Conservation (phyloP, 345 rosid species). For the Aquilaria sinensis region DNA sequence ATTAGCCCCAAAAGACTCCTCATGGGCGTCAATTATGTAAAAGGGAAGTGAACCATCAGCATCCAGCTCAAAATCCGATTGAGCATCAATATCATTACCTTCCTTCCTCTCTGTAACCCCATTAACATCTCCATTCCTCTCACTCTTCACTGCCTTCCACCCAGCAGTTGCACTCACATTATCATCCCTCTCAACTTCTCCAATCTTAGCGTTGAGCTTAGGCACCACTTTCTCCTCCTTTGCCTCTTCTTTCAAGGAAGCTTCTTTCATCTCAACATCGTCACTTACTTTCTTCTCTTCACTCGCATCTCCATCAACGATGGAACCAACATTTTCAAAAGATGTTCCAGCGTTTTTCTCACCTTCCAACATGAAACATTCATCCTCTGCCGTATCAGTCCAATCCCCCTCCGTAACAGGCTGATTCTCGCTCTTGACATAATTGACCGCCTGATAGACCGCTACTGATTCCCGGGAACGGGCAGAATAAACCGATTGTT, state of each 20-base stretch:
- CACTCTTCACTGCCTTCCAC: conserved; percentile 64
- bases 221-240: conserved; percentile 29
- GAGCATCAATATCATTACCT: conserved; percentile 29
- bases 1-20: conserved; percentile 77
- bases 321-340: not conserved
- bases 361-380: conserved; percentile 10
- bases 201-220: conserved; percentile 69
- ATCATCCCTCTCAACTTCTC: conserved; percentile 48
- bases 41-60: conserved; percentile 65
- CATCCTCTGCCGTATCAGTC: conserved; percentile 20
- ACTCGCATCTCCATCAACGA: conserved; percentile 22
- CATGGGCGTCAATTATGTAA: conserved; percentile 76
- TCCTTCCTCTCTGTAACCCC: conserved; percentile 19
- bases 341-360: conserved; percentile 1
- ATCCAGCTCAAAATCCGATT: conserved; percentile 66
- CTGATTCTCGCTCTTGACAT: conserved; percentile 27
- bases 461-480: not conserved
- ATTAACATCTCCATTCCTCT: conserved; percentile 22
- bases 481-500: conserved; percentile 10
- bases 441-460: conserved; percentile 3
- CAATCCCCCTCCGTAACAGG: conserved; percentile 9
- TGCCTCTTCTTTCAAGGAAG: conserved; percentile 18
- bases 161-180: conserved; percentile 74
- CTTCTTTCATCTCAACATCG: conserved; percentile 13
- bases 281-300: conserved; percentile 20